Evolutionary conservation across 2,329 filamentous ascomycete genomes (phyloP).

Genomic region (Penicillium griseofulvum): DNA sequence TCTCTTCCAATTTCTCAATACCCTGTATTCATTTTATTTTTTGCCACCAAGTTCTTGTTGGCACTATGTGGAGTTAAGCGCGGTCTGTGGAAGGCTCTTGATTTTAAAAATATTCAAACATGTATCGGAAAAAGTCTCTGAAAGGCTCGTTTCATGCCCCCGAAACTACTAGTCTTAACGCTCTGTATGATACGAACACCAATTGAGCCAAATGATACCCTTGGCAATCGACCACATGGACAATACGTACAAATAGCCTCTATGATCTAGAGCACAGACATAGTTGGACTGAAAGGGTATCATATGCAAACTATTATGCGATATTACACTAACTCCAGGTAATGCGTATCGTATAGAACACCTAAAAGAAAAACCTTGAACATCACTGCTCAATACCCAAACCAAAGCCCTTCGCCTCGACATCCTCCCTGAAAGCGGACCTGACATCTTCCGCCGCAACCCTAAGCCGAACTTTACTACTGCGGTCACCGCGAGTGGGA

Average conservation of each 20-base stretch:
- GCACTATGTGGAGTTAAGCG: conserved; percentile 36
- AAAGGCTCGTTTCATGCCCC: conserved; percentile 6
- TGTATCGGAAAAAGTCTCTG: not conserved
- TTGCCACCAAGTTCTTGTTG: conserved; percentile 10
- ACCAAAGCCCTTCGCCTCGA: conserved; percentile 77
- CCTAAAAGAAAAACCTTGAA: not conserved
- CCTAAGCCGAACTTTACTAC: conserved; percentile 79
- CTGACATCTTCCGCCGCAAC: conserved; percentile 90
- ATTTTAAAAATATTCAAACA: conserved; percentile 6
- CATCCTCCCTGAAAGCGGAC: conserved; percentile 82
- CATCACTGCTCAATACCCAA: conserved; percentile 47
- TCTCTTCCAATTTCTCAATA: conserved; percentile 22
- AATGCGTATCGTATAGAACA: conserved; percentile 6
- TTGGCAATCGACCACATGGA: not conserved
- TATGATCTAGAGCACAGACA: not conserved
- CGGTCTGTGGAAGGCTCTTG: conserved; percentile 15
- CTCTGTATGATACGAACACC: not conserved
- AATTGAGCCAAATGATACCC: not conserved
- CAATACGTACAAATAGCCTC: not conserved
- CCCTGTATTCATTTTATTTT: conserved; percentile 22
- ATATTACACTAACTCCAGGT: conserved; percentile 9
- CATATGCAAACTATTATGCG: conserved; percentile 11
- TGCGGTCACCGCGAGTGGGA: conserved; percentile 71
- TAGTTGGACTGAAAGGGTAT: conserved; percentile 15
- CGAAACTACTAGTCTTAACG: conserved; percentile 11